Evolutionary conservation across 2,329 filamentous ascomycete genomes (phyloP), one percentile per base, ranked within the genome.

Genomic region (Esteya vermicola): DNA sequence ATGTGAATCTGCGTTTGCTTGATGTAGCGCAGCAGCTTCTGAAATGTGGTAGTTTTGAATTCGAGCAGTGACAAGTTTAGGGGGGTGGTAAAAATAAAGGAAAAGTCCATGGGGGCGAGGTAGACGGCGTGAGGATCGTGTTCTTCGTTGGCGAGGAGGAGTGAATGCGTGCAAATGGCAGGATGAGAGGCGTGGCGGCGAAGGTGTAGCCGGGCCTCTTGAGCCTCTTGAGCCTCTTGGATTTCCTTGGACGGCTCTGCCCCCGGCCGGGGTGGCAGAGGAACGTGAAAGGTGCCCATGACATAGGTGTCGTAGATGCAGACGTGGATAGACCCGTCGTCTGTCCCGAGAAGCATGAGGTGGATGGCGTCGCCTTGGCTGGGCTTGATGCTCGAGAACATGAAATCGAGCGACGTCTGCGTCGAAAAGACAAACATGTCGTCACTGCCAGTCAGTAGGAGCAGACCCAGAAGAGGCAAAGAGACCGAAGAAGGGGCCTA

Each of bases 301-400:
- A 82, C 70, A 50, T 93, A 85, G 6, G 82, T 88, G 55, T 93
- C 82, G 55, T 89, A 89, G 36, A 93, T 85, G 49, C 78, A 84
- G 16, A 93, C 64, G 53, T 89, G 80, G 12, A 93, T 65, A 16
- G 65, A 69, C 9, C 82, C 82, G 46, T 84, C 72, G 41, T 72
- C 70, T 4, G 78, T 82, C 5, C 82, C 83, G 3, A 83, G 71
- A 6, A 89, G 63, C 62, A 93, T 77, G 47, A 89, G 73, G 55
- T 89, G 82, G 33, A 91, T 78, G n/a, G 75, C 70, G 47, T 85
- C 77, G 46, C 78, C 76, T 38, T 83, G 75, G 39, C 74, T 72
- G 27, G 74, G 68, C 43, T 74, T 68, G 25, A 70, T 65, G 1
- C 70, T 63, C 40, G 74, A 73, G 48, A 85, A 84, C 21, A 84